Base-by-base conservation (phyloP, 2,329 filamentous ascomycete genomes). In the Fusarium stilboides region DNA sequence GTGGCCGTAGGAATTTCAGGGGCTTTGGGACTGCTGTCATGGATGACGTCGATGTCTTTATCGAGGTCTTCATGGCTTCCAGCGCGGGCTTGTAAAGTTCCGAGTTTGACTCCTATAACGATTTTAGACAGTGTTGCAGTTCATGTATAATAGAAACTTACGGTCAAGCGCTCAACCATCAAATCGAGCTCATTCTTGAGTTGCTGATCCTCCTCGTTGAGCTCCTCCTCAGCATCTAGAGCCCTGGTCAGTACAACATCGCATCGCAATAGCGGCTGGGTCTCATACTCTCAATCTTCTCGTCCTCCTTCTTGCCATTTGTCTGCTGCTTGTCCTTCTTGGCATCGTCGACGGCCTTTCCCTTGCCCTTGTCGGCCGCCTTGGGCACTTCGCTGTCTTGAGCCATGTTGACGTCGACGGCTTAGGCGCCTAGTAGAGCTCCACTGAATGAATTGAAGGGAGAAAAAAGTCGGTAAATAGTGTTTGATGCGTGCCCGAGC, bases 21-120 rank as follows among this genome's bases (percentile, higher is more conserved):
- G 96, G 96, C 83, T 99, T 99, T 24, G 97, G 96, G 67, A 99
- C 96, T 63, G 96, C 96, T 49, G 96, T 99, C 96, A 99, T 99
- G 45, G 97, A 99, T 62, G 94, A 98, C 72, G 96, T 99, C 63
- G 96, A 97, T 57, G 96, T 99, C 86, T 98, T 98, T 86, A 99
- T 99, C 78, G 94, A 97, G 77, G 91, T 94, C 86, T 98, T 98
- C 89, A 99, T 98, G 73, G 94, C 92, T 81, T 98, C 94, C 73
- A 99, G 86, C 56, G 96, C 92, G 62, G 94, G 89, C 80, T 94
- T 95, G 85, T 98, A 98, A 73, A 98, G 91, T 62, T 89, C 90
- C 71, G 88, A 87, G 82, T 98, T 92, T 71, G 91, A 87, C 84
- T 98, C 96, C 93, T 97, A 76, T 5, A 64, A 24, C 44, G 43